phyloP scores from a whole-genome alignment of 805 yeast genomes.

The Tetrapisispora fleetii region DNA sequence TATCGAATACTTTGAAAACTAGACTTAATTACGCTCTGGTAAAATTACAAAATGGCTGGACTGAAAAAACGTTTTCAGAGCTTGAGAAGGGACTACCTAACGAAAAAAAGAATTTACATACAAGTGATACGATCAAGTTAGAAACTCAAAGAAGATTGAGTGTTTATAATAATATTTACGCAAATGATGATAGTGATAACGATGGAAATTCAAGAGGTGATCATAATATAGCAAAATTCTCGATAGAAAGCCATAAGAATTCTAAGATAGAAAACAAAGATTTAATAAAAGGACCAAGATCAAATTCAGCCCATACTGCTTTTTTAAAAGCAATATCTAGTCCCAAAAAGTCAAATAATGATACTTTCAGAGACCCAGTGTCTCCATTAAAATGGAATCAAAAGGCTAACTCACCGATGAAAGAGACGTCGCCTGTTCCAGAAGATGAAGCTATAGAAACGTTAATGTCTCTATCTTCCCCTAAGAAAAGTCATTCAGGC shows the following conservation, averaged over 20 bases:
- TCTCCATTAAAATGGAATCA: constrained; percentile 6
- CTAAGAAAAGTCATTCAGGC: constrained; percentile 13
- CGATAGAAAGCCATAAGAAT: neutral
- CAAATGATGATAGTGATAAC: constrained; percentile 6
- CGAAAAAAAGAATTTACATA: constrained; percentile 8
- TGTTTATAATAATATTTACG: constrained; percentile 2
- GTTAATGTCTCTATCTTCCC: constrained; percentile 34
- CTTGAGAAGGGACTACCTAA: constrained; percentile 14
- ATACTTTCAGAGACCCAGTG: neutral
- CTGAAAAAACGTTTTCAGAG: constrained; percentile 22
- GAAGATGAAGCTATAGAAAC: constrained; percentile 36
- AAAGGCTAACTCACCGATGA: constrained; percentile 1
- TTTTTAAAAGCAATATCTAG: constrained; percentile 32
- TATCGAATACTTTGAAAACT: constrained; percentile 33
- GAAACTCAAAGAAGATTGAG: constrained; percentile 9
- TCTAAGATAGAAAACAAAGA: neutral
- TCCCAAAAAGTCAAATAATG: neutral
- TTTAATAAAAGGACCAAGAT: constrained; percentile 2
- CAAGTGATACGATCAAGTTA: neutral
- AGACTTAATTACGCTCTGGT: constrained; percentile 35
- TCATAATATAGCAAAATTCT: neutral
- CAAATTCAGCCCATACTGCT: constrained; percentile 33
- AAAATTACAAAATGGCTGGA: constrained; percentile 31
- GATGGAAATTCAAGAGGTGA: neutral
- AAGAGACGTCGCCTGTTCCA: constrained; percentile 15